Base-by-base conservation (phyloP, 106 monocot genomes). In the Allium sativum region DNA sequence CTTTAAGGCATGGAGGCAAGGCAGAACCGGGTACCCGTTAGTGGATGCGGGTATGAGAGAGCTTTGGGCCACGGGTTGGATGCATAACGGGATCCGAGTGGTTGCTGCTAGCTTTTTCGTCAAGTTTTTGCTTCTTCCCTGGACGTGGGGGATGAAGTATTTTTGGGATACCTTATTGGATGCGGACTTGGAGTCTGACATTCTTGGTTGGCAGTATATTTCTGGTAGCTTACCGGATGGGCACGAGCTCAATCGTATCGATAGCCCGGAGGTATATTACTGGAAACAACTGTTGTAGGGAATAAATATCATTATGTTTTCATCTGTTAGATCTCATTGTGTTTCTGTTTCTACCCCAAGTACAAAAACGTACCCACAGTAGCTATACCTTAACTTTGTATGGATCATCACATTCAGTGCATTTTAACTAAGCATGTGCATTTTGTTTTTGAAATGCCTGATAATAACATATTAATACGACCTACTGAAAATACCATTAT, bases 21-120 rank as follows among this genome's bases (percentile, higher is more conserved):
- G 93, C 9, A 88, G 71, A 65, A 93, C 93, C 16, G 93, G 93
- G 7, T 93, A 88, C 45, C 93, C 88, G 3, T 73, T 93, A 48
- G 93, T 93, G 4, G 93, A 93, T 82, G 93, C 93, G 19, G 93
- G 93, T 42, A 93, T 93, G 93, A 81, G 93, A 48, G 93, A 93
- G 66, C 82, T 93, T 53, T 93, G 93, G 93, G 93, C 93, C 18
- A 93, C 93, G 17, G 93, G 93, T 19, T 93, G 93, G 93, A 74
- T 85, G 19, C 93, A 93, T 44, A 93, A 88, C 67, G 31, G 85
- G 62, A 85, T 58, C 22, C 66, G 93, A 66, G 93, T 93, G 21
- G 73, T 93, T 15, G 72, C 78, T 52, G 74, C 88, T 5, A 93
- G 88, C 68, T 85, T 85, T 48, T 82, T 72, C 44, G 85, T 93